These are phyloP conservation scores for Colletotrichum sp. DNA, from an alignment of 2,329 filamentous ascomycete genomes.

Conservation along the genomic window DNA sequence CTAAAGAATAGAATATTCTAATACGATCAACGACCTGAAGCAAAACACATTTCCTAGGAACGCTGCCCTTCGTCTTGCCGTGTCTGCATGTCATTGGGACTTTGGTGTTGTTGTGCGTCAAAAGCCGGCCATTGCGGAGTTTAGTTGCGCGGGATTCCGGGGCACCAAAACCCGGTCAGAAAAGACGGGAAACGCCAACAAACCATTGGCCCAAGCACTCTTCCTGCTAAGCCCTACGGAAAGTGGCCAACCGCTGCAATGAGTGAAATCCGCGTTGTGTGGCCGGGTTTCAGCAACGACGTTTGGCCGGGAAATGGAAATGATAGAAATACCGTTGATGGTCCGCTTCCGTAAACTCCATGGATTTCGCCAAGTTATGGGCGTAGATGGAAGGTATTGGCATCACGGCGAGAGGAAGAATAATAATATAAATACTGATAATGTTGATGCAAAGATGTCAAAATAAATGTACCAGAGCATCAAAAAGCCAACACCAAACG, in stretches of 20 bases:
- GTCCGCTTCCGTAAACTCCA: not conserved
- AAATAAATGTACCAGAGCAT: fast-evolving
- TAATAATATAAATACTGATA: not conserved
- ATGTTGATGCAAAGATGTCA: not conserved
- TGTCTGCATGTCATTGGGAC: not conserved
- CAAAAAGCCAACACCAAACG: not conserved
- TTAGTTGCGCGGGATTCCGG: not conserved
- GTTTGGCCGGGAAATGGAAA: not conserved
- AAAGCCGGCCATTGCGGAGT: not conserved
- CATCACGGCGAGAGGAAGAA: fast-evolving
- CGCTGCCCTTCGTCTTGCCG: too few species aligned
- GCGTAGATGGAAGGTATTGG: not conserved
- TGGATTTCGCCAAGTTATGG: not conserved
- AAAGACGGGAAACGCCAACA: not conserved
- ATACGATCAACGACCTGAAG: not conserved
- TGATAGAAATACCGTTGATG: not conserved
- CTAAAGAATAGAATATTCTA: not conserved
- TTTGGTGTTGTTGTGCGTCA: not conserved
- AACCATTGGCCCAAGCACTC: not conserved
- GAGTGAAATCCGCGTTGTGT: not conserved
- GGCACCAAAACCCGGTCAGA: not conserved
- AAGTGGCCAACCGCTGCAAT: not conserved
- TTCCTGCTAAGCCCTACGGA: not conserved
- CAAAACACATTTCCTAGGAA: not conserved
- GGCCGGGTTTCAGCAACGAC: not conserved